Conservation (phyloP, 257 asterid genomes). For the Solanum neorickii region DNA sequence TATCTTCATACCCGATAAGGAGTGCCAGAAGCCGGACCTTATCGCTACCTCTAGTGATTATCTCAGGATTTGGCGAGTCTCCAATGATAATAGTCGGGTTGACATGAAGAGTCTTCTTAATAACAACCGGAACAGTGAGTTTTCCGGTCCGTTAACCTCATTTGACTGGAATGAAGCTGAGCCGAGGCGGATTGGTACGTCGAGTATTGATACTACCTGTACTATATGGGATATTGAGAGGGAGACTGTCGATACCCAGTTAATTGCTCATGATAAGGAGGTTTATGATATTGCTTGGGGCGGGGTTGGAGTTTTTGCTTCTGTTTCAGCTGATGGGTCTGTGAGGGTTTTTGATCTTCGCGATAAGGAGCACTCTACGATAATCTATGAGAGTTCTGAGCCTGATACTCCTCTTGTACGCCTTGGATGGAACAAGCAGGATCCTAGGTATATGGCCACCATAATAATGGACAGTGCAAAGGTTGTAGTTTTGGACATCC, state of each 20-base stretch:
- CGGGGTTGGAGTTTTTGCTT: slow-evolving; percentile 92
- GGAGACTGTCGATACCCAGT: slow-evolving; percentile 91
- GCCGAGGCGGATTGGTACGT: slow-evolving; percentile 87
- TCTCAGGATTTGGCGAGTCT: slow-evolving; percentile 79
- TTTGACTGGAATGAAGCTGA: slow-evolving; percentile 99
- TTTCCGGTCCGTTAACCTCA: slow-evolving; percentile 78
- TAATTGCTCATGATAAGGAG: slow-evolving; percentile 97
- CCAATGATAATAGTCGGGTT: slow-evolving; percentile 43
- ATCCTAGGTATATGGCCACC: slow-evolving; percentile 97
- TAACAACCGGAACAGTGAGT: slow-evolving; percentile 81
- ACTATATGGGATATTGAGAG: slow-evolving; percentile 96
- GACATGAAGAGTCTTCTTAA: slow-evolving; percentile 57
- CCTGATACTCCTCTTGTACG: slow-evolving; percentile 88
- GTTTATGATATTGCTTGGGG: slow-evolving; percentile 99
- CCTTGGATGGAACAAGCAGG: slow-evolving; percentile 96
- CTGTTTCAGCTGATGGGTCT: slow-evolving; percentile 92
- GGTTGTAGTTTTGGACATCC: slow-evolving; percentile 87
- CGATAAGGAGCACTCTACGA: slow-evolving; percentile 95
- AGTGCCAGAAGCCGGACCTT: slow-evolving; percentile 82
- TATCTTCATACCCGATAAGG: slow-evolving; percentile 85
- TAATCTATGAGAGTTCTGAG: slow-evolving; percentile 91
- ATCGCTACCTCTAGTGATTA: slow-evolving; percentile 85
- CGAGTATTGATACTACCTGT: slow-evolving; percentile 88
- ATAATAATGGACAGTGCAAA: slow-evolving; percentile 89
- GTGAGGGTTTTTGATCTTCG: slow-evolving; percentile 95